A percentile compares a stretch with the other conserved stretches of the same genome.
Evolutionary conservation across 768 basidiomycete genomes (phyloP).

Genomic region (Boletus rubroflammeus): DNA sequence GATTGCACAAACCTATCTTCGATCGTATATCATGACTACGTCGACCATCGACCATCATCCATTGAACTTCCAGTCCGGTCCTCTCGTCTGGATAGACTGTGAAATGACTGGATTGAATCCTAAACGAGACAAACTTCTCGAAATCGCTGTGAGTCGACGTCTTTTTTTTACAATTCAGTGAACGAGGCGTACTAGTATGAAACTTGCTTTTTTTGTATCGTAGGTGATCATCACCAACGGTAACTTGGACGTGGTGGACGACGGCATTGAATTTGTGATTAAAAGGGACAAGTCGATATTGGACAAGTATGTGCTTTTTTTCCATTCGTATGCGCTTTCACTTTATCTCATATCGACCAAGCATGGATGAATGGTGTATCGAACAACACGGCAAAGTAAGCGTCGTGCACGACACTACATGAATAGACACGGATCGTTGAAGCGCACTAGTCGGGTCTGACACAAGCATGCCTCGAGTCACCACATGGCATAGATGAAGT

Average conservation of each 20-base stretch:
- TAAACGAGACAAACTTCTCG: slow-evolving; percentile 36
- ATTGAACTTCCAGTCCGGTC: slow-evolving; percentile 11
- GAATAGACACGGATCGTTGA: not conserved
- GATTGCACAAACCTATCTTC: not conserved
- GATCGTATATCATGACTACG: slow-evolving; percentile 2
- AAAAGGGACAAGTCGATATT: slow-evolving; percentile 42
- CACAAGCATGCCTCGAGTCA: slow-evolving; percentile 51
- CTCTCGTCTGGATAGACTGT: slow-evolving; percentile 69
- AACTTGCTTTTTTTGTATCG: not conserved
- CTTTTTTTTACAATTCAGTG: not conserved
- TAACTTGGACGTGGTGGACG: slow-evolving; percentile 73
- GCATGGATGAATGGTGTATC: not conserved
- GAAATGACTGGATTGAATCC: slow-evolving; percentile 81
- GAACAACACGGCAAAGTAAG: not conserved
- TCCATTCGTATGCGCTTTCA: not conserved
- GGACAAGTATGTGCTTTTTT: slow-evolving; percentile 41
- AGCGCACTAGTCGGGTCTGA: not conserved
- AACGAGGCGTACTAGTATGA: not conserved
- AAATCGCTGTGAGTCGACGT: slow-evolving; percentile 57
- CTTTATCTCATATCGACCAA: not conserved
- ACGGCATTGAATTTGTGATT: slow-evolving; percentile 76
- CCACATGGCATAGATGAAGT: slow-evolving; percentile 61
- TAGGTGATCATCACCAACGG: slow-evolving; percentile 89
- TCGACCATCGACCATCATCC: not conserved
- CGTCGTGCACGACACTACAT: not conserved